These are phyloP conservation scores for Microsporum canis DNA, from an alignment of 2,329 filamentous ascomycete species.

Conservation along the genomic window DNA sequence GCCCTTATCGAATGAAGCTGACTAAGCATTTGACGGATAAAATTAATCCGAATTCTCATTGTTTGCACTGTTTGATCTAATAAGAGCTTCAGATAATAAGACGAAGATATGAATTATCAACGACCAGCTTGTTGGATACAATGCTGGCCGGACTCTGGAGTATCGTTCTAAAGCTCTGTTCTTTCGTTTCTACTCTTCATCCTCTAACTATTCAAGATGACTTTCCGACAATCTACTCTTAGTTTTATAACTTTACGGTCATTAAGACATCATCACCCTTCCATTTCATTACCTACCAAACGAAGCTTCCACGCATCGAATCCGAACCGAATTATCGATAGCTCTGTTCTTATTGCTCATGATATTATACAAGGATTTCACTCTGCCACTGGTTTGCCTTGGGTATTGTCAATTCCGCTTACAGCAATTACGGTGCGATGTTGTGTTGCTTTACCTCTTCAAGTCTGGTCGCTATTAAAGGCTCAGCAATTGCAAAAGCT, in stretches of 20 bases:
- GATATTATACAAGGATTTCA: conserved; percentile 42
- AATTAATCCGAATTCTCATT: not conserved
- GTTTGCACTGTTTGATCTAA: not conserved
- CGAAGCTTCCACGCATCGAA: conserved; percentile 41
- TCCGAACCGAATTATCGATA: conserved; percentile 32
- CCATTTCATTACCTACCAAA: not conserved
- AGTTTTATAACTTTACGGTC: not conserved
- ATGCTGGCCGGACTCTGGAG: not conserved
- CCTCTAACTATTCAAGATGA: not conserved
- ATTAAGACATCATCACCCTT: not conserved
- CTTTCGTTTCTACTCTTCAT: not conserved
- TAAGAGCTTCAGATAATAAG: too few species aligned
- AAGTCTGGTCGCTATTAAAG: conserved; percentile 33
- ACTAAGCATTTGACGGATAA: not conserved
- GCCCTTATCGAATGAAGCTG: not conserved
- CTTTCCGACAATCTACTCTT: not conserved
- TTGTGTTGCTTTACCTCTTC: conserved; percentile 37
- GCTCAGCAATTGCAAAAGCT: conserved; percentile 31
- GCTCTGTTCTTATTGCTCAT: conserved; percentile 35
- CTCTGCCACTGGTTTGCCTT: conserved; percentile 38
- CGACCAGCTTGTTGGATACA: not conserved
- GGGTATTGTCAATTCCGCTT: conserved; percentile 45
- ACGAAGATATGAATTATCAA: too few species aligned
- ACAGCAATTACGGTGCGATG: conserved; percentile 43
- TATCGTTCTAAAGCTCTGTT: not conserved